phyloP scores from a whole-genome alignment of 331 rosid genomes.

The Acacia concinna region DNA sequence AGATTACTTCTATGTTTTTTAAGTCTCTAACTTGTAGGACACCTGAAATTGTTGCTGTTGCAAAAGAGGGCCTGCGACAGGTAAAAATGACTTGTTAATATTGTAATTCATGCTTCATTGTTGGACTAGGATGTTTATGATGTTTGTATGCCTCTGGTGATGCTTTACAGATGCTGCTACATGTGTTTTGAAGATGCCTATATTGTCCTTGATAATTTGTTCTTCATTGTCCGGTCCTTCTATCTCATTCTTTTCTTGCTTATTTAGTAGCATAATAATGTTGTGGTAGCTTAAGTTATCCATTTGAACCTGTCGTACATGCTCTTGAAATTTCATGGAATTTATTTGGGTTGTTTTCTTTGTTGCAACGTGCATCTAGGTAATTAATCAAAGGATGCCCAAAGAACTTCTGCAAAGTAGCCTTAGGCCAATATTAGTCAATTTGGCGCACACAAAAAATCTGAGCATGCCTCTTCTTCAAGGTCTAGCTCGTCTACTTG shows the following conservation, averaged over 20 bases:
- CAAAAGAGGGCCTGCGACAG: conserved; percentile 98
- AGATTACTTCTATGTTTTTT: conserved; percentile 96
- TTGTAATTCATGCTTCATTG: background rate
- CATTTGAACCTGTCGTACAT: background rate
- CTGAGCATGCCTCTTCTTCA: conserved; percentile 98
- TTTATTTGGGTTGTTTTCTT: background rate
- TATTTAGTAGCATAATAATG: background rate
- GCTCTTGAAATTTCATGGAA: background rate
- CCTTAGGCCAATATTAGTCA: conserved; percentile 95
- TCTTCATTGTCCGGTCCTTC: background rate
- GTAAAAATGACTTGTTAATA: conserved; percentile 31
- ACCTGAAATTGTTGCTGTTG: conserved; percentile 98
- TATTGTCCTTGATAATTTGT: background rate
- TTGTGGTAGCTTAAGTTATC: background rate
- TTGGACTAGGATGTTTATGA: background rate
- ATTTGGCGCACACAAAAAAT: conserved; percentile 94
- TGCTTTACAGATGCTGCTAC: background rate
- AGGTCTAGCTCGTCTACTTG: conserved; percentile 98
- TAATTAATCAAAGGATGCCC: conserved; percentile 96
- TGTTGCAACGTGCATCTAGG: conserved; percentile 43
- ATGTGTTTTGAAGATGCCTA: background rate
- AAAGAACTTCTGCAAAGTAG: conserved; percentile 96
- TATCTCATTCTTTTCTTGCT: background rate
- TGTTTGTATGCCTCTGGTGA: background rate
- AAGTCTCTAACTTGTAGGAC: conserved; percentile 95